Base-by-base conservation (phyloP, 129 eudicot species). In the Tanacetum coccineum region DNA sequence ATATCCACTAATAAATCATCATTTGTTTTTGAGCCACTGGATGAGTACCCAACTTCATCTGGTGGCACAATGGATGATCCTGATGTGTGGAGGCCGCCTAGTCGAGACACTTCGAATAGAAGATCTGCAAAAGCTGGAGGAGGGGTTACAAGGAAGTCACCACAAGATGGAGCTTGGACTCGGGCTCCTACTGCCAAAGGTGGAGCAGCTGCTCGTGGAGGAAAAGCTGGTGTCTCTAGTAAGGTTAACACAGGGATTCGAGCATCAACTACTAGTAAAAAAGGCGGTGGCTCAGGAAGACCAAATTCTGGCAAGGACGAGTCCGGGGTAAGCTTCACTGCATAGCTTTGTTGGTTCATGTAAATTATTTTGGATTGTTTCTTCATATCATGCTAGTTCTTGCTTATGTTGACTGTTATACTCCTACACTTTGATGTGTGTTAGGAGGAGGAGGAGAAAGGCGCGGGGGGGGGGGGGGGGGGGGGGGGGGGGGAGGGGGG, bases 51-150 rank as follows among this genome's bases (percentile, higher is more conserved):
- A 1, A 84, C 95, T 32, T 87, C 99, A 14, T 89, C 99, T 3
- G 81, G 86, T 66, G 85, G 79, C 68, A 75, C 88, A 0, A 81
- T 89, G 87, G 99, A 94, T 66, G 99, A 94, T 70, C 99, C 97
- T 57, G 99, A 94, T 74, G 89, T 94, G 54, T 94, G 99, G 99
- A 89, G 99, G 70, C 99, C 99, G 12, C 99, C 99, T 18, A 89
- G 79, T 82, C 89, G 95, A 28, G 99, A 94, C 53, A 66, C 85
- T 47, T 40, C 92, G 17, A 82, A 72, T 53, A 82, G 97, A 76
- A 87, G 97, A 68, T 78, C 99, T 4, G 60, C 81, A 51, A 89
- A 97, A 83, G 67, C 81, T 3, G 95, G 93, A 75, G 88, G 79
- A 59, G 82, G 72, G 65, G 93, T 93, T 39, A 67, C 70, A 59